Base-by-base conservation (phyloP, 352 stramenopile genomes). In the Blastocystis sp. region DNA sequence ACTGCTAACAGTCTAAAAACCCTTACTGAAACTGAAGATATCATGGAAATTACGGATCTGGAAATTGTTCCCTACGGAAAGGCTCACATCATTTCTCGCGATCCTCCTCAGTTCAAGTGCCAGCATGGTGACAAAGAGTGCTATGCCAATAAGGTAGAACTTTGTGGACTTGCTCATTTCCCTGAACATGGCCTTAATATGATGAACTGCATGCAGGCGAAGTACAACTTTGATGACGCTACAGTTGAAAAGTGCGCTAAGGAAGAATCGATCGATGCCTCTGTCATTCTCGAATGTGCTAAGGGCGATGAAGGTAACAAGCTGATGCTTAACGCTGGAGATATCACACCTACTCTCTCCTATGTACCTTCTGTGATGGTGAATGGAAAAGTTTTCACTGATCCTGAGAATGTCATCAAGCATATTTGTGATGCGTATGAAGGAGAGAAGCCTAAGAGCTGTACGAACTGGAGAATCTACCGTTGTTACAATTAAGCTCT, bases 51-150 rank as follows among this genome's bases (percentile, higher is more conserved):
- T 56, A 79, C 58, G 11, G 51, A 89, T 78, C 44, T 89, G 15
- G 66, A 89, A 19, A 62, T 89, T n/a, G 60, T 79, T 89, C 78
- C 78, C 17, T 89, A 79, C 59, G 78, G 78, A 53, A 89, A 89
- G 40, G 78, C 60, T 54, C 60, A 79, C 30, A 78, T 89, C 30
- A 22, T 89, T 44, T 59, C 57, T 78, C 57, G 58, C 22, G 33
- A 89, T 57, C 78, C 78, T 76, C 78, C 78, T n/a, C 73, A 59
- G 30, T 89, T 89, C 78, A 33, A 19, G 9, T 89, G 78, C 44
- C 78, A 89, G 66, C 78, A 89, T 57, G 78, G 78, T 51, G 78
- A 89, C 15, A 58, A 56, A 3, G 78, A 89, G 66, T 89, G 78
- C 66, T 89, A 89, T 33, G 78, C 57, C 40, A 89, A 89, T 51